Conservation (phyloP, 1,284 basidiomycete genomes). For the Cerioporus squamosus region DNA sequence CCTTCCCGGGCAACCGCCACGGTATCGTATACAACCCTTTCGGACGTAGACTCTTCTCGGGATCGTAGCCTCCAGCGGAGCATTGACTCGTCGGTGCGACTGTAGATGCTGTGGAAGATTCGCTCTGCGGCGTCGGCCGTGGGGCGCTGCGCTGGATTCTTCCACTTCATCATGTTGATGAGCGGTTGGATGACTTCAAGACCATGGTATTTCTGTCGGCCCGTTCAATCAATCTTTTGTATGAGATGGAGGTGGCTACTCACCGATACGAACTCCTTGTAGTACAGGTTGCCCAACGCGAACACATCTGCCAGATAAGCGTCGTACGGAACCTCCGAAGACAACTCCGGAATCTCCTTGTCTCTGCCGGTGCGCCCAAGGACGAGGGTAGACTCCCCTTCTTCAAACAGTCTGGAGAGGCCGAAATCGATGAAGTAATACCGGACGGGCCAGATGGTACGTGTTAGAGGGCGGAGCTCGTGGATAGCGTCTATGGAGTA, state of each 20-base stretch:
- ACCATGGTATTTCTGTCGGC: slow-evolving; percentile 12
- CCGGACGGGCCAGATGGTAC: slow-evolving; percentile 15
- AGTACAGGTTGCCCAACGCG: slow-evolving; percentile 27
- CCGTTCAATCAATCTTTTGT: no score
- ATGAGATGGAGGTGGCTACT: not conserved
- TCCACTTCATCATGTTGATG: slow-evolving; percentile 11
- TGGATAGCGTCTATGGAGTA: slow-evolving; percentile 13
- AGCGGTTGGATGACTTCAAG: slow-evolving; percentile 12
- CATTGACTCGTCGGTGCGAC: not conserved
- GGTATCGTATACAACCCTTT: slow-evolving; percentile 10
- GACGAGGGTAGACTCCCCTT: slow-evolving; percentile 8
- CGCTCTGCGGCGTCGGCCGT: not conserved
- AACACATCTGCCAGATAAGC: slow-evolving; percentile 36
- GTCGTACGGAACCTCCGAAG: slow-evolving; percentile 29
- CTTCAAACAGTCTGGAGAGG: slow-evolving; percentile 19
- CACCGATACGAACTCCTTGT: slow-evolving; percentile 19
- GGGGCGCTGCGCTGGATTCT: slow-evolving; percentile 3
- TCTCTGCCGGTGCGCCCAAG: slow-evolving; percentile 27
- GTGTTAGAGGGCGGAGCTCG: not conserved
- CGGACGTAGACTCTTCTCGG: not conserved
- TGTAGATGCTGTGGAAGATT: not conserved
- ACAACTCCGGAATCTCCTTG: slow-evolving; percentile 34
- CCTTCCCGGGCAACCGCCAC: slow-evolving; percentile 3
- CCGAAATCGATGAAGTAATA: slow-evolving; percentile 38
- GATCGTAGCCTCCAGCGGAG: slow-evolving; percentile 1